Percentiles rank a stretch among this genome's conserved stretches.
phyloP scores from a whole-genome alignment of 163 green algal genomes.

The Prototheca wickerhamii region DNA sequence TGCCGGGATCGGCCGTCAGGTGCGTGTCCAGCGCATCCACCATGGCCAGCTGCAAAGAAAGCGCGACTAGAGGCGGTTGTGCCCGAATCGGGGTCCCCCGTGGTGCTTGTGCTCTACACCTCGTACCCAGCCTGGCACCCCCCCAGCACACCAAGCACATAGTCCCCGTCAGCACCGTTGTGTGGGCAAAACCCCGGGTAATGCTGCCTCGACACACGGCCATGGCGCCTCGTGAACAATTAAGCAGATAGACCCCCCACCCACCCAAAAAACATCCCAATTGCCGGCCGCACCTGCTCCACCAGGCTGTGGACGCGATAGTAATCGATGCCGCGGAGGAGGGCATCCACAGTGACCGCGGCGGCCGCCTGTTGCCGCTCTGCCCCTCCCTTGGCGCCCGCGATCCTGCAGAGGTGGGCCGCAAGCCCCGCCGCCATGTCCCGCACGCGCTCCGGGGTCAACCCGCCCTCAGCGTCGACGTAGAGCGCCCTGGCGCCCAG shows the following conservation, averaged over 20 bases:
- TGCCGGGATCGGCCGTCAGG: conserved; percentile 29
- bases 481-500: conserved; percentile 65
- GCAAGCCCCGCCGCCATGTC: conserved; percentile 64
- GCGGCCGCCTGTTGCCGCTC: conserved; percentile 8
- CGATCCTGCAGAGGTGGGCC: conserved; percentile 32
- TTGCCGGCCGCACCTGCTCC: conserved; percentile 62
- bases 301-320: conserved; percentile 59
- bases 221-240: too few relatives aligned
- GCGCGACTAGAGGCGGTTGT: too few relatives aligned
- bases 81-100: too few relatives aligned
- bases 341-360: conserved; percentile 27
- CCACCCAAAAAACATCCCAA: too few relatives aligned
- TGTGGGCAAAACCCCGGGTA: background rate
- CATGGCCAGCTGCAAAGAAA: conserved; percentile 36
- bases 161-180: background rate
- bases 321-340: conserved; percentile 62
- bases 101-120: background rate
- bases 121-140: background rate
- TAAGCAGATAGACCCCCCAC: background rate
- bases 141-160: background rate
- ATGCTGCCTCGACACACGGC: too few relatives aligned
- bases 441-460: conserved; percentile 66
- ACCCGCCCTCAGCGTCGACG: conserved; percentile 75
- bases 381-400: conserved; percentile 12
- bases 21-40: conserved; percentile 47